Evolutionary conservation across 140 eudicot genomes (phyloP).

Genomic region (Bidens hawaiensis): DNA sequence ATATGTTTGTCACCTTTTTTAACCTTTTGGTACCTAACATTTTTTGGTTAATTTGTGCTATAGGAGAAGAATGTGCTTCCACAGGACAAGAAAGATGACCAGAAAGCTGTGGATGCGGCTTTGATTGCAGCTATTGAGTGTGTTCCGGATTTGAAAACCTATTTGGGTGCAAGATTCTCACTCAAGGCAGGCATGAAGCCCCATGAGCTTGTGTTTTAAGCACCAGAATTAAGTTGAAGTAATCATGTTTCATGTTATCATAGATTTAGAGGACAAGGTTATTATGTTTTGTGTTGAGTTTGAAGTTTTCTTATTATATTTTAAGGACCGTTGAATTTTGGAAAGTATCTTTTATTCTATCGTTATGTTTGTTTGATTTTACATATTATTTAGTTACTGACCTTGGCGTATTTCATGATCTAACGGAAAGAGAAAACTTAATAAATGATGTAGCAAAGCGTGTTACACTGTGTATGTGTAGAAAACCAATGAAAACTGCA

Average conservation of each 20-base stretch:
- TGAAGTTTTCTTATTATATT: not conserved
- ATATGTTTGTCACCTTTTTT: not conserved
- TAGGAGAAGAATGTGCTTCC: slow-evolving; percentile 5
- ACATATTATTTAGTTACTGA: no score
- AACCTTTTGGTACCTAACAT: not conserved
- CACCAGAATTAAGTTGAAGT: not conserved
- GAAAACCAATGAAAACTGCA: no score
- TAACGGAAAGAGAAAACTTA: no score
- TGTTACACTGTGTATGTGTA: no score
- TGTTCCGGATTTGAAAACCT: not conserved
- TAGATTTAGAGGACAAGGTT: not conserved
- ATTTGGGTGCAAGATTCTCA: slow-evolving; percentile 9
- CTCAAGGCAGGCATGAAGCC: slow-evolving; percentile 15
- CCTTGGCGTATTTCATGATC: no score
- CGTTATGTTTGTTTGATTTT: not conserved
- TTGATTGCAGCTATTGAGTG: not conserved
- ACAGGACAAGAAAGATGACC: slow-evolving; percentile 6
- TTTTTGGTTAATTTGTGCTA: not conserved
- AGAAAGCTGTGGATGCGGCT: not conserved
- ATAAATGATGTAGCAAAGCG: no score
- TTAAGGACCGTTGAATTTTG: not conserved
- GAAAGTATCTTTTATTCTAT: not conserved
- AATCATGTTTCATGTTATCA: slow-evolving; percentile 4
- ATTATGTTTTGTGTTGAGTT: not conserved
- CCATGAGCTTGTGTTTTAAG: slow-evolving; percentile 14